Conservation (phyloP, 768 basidiomycete species). For the Mycena kentingensis region DNA sequence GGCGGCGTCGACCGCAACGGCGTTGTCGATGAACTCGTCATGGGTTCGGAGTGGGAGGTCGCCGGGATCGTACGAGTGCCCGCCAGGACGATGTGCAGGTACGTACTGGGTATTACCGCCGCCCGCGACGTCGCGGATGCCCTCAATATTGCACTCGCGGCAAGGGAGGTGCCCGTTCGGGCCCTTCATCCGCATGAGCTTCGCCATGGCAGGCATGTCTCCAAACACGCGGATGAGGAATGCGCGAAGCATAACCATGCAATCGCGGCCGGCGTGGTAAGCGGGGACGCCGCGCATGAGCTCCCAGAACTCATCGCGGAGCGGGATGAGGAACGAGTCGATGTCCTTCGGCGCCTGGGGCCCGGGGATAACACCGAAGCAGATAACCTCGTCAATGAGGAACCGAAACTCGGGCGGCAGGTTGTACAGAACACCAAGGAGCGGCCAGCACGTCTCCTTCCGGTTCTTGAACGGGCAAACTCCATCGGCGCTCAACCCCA, state of each 20-base stretch:
- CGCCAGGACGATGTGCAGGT: constrained; percentile 23
- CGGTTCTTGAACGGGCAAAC: constrained; percentile 36
- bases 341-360: constrained; percentile 40
- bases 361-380: constrained; percentile 43
- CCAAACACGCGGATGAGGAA: neutral
- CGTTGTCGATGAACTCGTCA: constrained; percentile 28
- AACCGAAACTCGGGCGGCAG: constrained; percentile 39
- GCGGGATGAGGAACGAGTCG: constrained; percentile 40
- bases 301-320: constrained; percentile 35
- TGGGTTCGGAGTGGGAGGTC: constrained; percentile 40
- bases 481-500: constrained; percentile 42
- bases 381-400: constrained; percentile 34
- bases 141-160: constrained; percentile 36
- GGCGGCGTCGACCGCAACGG: constrained; percentile 28
- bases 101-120: constrained; percentile 28
- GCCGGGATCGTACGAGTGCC: constrained; percentile 27
- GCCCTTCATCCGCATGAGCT: neutral
- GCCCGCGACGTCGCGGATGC: constrained; percentile 24
- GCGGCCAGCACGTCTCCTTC: constrained; percentile 30
- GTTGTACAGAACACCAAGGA: constrained; percentile 40
- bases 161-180: constrained; percentile 28
- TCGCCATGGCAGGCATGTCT: constrained; percentile 2
- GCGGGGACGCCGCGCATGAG: constrained; percentile 36
- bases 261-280: constrained; percentile 22
- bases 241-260: neutral